Evolutionary conservation across 129 eudicot genomes (phyloP).

Genomic region (Ambrosia trifida): DNA sequence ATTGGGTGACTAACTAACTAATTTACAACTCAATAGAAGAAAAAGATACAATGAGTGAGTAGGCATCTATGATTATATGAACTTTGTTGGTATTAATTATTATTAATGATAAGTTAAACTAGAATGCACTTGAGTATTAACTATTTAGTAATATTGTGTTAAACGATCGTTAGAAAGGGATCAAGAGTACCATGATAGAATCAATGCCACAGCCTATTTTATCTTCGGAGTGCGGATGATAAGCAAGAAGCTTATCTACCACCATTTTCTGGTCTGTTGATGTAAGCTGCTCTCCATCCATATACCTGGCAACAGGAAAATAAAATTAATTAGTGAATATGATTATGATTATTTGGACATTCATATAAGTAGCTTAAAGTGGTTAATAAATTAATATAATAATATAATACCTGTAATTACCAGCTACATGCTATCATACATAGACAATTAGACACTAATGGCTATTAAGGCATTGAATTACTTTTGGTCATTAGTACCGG

Average conservation of each 20-base stretch:
- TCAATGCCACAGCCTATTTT: conserved; percentile 90
- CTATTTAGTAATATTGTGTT: neutral
- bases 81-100: neutral
- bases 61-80: conserved; percentile 16
- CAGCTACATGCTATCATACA: neutral
- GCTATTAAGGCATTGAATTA: neutral
- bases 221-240: conserved; percentile 84
- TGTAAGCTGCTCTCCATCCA: conserved; percentile 82
- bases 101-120: neutral
- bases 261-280: conserved; percentile 67
- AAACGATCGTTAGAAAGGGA: neutral
- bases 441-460: neutral
- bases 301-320: conserved; percentile 49
- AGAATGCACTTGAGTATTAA: conserved; percentile 8
- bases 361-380: neutral
- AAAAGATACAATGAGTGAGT: conserved; percentile 8
- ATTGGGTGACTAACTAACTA: neutral
- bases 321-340: neutral
- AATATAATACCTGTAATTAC: neutral
- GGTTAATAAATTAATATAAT: neutral
- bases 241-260: conserved; percentile 78
- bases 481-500: neutral
- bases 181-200: conserved; percentile 71
- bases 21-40: neutral
- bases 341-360: conserved; percentile 10